These are phyloP conservation scores for Phyllostachys edulis DNA, from an alignment of 176 grass and related monocot genomes.

Conservation along the genomic window DNA sequence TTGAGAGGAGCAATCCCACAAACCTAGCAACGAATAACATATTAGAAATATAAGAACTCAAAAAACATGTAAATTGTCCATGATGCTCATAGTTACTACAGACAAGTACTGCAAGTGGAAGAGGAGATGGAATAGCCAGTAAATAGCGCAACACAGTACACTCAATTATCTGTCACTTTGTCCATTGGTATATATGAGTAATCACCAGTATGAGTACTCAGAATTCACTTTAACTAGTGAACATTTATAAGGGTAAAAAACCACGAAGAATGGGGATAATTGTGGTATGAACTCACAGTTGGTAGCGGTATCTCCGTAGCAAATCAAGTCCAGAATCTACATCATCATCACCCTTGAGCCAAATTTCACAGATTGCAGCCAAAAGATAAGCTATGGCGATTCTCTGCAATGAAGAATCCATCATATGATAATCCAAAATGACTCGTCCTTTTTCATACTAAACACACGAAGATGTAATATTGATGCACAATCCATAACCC, in stretches of 20 bases:
- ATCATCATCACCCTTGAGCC: constrained; percentile 43
- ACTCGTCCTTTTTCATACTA: neutral
- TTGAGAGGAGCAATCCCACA: constrained; percentile 39
- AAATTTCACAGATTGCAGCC: constrained; percentile 70
- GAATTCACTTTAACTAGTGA: neutral
- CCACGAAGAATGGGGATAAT: neutral
- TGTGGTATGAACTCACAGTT: constrained; percentile 34
- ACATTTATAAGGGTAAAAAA: neutral
- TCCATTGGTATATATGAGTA: neutral
- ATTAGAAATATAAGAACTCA: neutral
- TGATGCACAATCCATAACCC: neutral
- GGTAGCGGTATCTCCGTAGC: constrained; percentile 35
- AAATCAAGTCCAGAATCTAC: constrained; percentile 33
- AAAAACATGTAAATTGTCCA: neutral
- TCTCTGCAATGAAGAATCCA: constrained; percentile 42
- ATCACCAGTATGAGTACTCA: neutral
- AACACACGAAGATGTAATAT: neutral
- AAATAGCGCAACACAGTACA: neutral
- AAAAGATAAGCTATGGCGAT: constrained; percentile 68
- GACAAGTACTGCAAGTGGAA: neutral
- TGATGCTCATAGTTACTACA: neutral
- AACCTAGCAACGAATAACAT: constrained; percentile 19
- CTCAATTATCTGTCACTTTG: neutral
- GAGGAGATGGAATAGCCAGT: neutral
- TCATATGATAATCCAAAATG: neutral